Evolutionary conservation across 768 basidiomycete genomes (phyloP).

Genomic region (Pleurotus citrinopileatus): DNA sequence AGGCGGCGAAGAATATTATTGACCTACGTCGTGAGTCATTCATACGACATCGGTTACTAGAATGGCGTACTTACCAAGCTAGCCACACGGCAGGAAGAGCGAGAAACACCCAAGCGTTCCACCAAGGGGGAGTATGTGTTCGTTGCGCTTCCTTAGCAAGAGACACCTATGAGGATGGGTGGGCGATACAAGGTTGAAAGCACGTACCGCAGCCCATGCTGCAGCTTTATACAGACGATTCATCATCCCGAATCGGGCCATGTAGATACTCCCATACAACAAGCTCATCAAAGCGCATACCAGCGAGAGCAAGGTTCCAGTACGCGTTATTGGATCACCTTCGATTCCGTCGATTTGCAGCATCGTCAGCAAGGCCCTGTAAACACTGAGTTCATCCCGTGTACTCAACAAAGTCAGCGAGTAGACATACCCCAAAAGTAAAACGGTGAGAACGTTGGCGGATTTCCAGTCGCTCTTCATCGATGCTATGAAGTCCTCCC

Average conservation of each 20-base stretch:
- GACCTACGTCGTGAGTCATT: no score
- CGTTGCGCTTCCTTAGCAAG: slow-evolving; percentile 47
- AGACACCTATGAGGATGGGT: neutral
- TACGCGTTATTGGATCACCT: slow-evolving; percentile 52
- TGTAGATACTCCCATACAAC: slow-evolving; percentile 62
- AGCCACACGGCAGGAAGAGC: slow-evolving; percentile 66
- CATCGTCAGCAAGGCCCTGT: slow-evolving; percentile 32
- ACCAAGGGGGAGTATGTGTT: slow-evolving; percentile 23
- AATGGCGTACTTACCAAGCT: slow-evolving; percentile 41
- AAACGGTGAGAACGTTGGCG: slow-evolving; percentile 48
- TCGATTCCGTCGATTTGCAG: slow-evolving; percentile 37
- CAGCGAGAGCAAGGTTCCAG: slow-evolving; percentile 54
- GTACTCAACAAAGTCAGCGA: neutral
- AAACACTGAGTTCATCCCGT: neutral
- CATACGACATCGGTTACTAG: neutral
- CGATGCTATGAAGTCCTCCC: slow-evolving; percentile 56
- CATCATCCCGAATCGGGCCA: slow-evolving; percentile 64
- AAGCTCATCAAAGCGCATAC: slow-evolving; percentile 61
- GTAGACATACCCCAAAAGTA: slow-evolving; percentile 21
- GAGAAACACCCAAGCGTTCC: slow-evolving; percentile 72
- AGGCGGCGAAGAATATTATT: slow-evolving; percentile 51
- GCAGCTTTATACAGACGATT: slow-evolving; percentile 60
- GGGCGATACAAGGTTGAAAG: neutral
- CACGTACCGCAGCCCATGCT: slow-evolving; percentile 55
- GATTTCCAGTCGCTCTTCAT: slow-evolving; percentile 59